These are phyloP conservation scores for Exophiala aquamarina DNA, from an alignment of 2,329 filamentous ascomycete genomes.

Conservation along the genomic window DNA sequence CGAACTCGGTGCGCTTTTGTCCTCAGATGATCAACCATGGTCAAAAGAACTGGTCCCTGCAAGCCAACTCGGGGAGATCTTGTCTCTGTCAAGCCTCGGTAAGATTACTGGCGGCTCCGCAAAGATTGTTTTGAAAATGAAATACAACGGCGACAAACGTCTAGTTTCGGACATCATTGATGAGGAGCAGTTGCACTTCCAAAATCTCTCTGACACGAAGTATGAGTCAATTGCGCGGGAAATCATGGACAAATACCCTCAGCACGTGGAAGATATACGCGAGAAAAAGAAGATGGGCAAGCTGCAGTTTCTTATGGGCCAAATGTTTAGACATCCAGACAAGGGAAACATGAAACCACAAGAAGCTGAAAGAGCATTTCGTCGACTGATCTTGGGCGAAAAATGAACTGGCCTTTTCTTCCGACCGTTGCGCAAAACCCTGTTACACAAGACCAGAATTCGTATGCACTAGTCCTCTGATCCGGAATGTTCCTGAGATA, in stretches of 20 bases:
- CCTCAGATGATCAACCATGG: slow-evolving; percentile 52
- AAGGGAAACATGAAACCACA: slow-evolving; percentile 63
- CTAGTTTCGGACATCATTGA: slow-evolving; percentile 55
- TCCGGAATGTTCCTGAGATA: too few species aligned
- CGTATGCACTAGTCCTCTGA: too few species aligned
- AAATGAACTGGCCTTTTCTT: too few species aligned
- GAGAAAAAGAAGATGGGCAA: slow-evolving; percentile 64
- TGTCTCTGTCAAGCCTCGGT: slow-evolving; percentile 44
- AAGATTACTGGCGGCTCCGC: slow-evolving; percentile 57
- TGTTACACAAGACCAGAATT: too few species aligned
- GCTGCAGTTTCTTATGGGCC: slow-evolving; percentile 66
- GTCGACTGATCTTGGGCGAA: slow-evolving; percentile 11
- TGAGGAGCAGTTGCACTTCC: slow-evolving; percentile 56
- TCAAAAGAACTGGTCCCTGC: slow-evolving; percentile 39
- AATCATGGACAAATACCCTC: slow-evolving; percentile 55
- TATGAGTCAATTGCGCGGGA: slow-evolving; percentile 56
- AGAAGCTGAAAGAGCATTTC: slow-evolving; percentile 55
- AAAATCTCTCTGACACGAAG: slow-evolving; percentile 55
- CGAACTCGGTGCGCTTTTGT: slow-evolving; percentile 66
- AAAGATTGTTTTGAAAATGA: slow-evolving; percentile 57
- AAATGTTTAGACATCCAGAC: slow-evolving; percentile 63
- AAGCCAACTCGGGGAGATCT: slow-evolving; percentile 44
- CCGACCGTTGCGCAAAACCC: too few species aligned
- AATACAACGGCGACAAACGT: slow-evolving; percentile 54
- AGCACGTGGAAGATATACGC: slow-evolving; percentile 60